Evolutionary conservation across 192 early-diverging fungal genomes (phyloP).

Genomic region (Ambispora gerdemannii): DNA sequence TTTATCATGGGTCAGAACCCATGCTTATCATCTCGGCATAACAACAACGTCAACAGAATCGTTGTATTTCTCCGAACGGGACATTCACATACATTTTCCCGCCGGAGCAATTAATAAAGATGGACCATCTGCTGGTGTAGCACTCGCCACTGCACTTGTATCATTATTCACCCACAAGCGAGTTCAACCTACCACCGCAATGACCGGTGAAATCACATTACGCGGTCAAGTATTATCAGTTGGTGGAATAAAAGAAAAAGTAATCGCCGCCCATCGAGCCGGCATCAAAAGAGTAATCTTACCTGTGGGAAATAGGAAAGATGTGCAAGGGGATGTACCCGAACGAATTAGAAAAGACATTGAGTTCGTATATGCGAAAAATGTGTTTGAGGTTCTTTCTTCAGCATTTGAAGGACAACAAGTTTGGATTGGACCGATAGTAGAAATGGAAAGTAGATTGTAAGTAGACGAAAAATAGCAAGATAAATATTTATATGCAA

Average conservation of each 20-base stretch:
- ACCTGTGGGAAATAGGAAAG: constrained; percentile 67
- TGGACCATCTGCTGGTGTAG: constrained; percentile 69
- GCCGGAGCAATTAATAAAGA: constrained; percentile 79
- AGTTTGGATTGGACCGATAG: constrained; percentile 25
- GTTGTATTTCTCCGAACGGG: constrained; percentile 55
- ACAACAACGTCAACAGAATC: constrained; percentile 35
- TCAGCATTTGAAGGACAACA: constrained; percentile 49
- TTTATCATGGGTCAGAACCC: constrained; percentile 74
- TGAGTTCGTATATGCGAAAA: constrained; percentile 65
- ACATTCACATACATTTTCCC: constrained; percentile 90
- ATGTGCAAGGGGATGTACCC: constrained; percentile 70
- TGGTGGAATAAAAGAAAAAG: constrained; percentile 86
- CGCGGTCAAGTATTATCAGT: constrained; percentile 79
- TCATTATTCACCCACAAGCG: constrained; percentile 63
- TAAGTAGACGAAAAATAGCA: constrained; percentile 27
- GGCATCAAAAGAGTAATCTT: constrained; percentile 73
- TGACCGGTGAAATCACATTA: constrained; percentile 87
- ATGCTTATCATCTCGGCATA: constrained; percentile 58
- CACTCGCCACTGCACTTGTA: constrained; percentile 75
- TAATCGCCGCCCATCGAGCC: constrained; percentile 75
- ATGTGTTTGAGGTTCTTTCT: constrained; percentile 62
- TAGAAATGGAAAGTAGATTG: constrained; percentile 36
- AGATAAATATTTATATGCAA: too few relatives aligned
- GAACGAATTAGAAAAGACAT: constrained; percentile 62
- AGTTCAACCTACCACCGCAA: constrained; percentile 59